Evolutionary conservation across 106 monocot genomes (phyloP).

Genomic region (Posidonia australis): DNA sequence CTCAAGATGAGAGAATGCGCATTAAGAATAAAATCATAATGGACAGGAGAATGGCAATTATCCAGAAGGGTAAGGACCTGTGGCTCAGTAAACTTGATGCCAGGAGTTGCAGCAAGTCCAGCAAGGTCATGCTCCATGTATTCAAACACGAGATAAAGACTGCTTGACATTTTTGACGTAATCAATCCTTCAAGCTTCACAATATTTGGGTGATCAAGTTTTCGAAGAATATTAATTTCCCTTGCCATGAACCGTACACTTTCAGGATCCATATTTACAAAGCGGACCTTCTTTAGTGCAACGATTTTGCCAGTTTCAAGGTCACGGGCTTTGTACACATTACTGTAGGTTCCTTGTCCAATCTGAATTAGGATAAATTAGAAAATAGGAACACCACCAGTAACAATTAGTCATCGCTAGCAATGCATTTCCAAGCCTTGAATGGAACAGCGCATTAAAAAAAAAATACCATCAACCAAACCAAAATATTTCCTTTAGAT

Average conservation of each 20-base stretch:
- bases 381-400: no score
- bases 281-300: background rate
- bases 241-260: background rate
- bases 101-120: background rate
- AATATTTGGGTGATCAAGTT: background rate
- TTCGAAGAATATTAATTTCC: background rate
- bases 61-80: background rate
- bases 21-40: no score
- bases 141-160: background rate
- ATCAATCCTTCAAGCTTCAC: background rate
- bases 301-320: background rate
- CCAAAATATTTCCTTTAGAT: no score
- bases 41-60: no score
- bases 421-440: no score
- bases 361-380: background rate
- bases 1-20: no score
- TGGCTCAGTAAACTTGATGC: constrained; percentile 1
- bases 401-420: no score
- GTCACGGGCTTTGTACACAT: background rate
- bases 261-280: background rate
- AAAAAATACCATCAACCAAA: no score
- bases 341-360: background rate
- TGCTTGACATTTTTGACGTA: background rate
- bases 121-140: background rate
- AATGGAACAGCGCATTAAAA: no score